phyloP scores from a whole-genome alignment of 768 basidiomycete genomes.

The Suillus plorans region DNA sequence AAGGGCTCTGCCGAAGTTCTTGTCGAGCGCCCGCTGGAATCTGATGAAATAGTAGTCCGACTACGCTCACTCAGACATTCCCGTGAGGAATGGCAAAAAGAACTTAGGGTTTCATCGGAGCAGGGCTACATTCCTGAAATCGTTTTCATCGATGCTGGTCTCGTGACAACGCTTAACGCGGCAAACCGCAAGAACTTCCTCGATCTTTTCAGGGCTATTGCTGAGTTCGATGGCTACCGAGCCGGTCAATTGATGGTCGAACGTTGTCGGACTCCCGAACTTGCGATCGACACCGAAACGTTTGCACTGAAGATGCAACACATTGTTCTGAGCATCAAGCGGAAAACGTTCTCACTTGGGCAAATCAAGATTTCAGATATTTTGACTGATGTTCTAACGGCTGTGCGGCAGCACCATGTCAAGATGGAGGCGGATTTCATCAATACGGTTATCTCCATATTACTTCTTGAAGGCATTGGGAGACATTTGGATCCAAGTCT shows the following conservation, averaged over 20 bases:
- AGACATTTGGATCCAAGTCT: slow-evolving; percentile 87
- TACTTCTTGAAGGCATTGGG: slow-evolving; percentile 95
- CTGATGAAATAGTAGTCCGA: slow-evolving; percentile 64
- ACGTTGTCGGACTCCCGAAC: slow-evolving; percentile 86
- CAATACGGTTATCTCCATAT: slow-evolving; percentile 93
- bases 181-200: slow-evolving; percentile 91
- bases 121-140: slow-evolving; percentile 91
- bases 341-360: slow-evolving; percentile 96
- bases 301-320: slow-evolving; percentile 99
- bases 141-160: slow-evolving; percentile 94
- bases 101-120: slow-evolving; percentile 58
- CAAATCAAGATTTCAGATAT: slow-evolving; percentile 96
- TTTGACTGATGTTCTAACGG: slow-evolving; percentile 81
- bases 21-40: slow-evolving; percentile 39
- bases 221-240: slow-evolving; percentile 95
- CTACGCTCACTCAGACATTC: slow-evolving; percentile 60
- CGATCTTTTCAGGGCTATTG: slow-evolving; percentile 93
- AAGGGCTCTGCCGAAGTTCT: slow-evolving; percentile 21
- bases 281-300: slow-evolving; percentile 88
- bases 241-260: slow-evolving; percentile 96
- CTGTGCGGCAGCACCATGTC: slow-evolving; percentile 90
- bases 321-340: slow-evolving; percentile 88
- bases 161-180: slow-evolving; percentile 84
- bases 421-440: slow-evolving; percentile 99
- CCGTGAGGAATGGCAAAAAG: slow-evolving; percentile 67